phyloP scores from a whole-genome alignment of 306 rosid genomes.

The Gastrolobium bilobum region DNA sequence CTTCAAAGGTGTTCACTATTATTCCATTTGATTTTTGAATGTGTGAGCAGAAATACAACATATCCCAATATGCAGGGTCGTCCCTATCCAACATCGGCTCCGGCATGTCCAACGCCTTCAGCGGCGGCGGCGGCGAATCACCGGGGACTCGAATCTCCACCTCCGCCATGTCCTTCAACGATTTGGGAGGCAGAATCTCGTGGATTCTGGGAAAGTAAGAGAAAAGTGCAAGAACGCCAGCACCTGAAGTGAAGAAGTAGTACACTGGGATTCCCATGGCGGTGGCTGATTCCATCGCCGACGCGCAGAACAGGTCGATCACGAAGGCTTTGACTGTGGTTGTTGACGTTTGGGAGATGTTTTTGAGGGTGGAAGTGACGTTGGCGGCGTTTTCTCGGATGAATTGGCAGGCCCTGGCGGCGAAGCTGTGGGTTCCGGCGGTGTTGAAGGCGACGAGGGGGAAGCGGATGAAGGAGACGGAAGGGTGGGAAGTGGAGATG shows the following conservation, averaged over 20 bases:
- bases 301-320: constrained; percentile 44
- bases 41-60: constrained; percentile 27
- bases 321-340: constrained; percentile 15
- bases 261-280: constrained; percentile 28
- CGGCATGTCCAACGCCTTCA: constrained; percentile 39
- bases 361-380: constrained; percentile 21
- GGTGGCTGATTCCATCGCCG: not conserved
- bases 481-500: constrained; percentile 41
- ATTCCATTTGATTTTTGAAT: constrained; percentile 29
- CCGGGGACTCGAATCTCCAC: constrained; percentile 44
- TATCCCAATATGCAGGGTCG: constrained; percentile 43
- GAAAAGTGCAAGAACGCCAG: constrained; percentile 20
- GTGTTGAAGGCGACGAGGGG: not conserved
- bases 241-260: constrained; percentile 50
- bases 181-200: not conserved
- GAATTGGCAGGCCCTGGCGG: constrained; percentile 15
- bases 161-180: constrained; percentile 38
- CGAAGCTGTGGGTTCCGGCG: not conserved
- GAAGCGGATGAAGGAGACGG: constrained; percentile 47
- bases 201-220: constrained; percentile 44
- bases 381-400: constrained; percentile 10
- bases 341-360: not conserved
- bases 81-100: constrained; percentile 31
- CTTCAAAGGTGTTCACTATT: constrained; percentile 41
- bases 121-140: not conserved